These are phyloP conservation scores for Penicillium paneum DNA, from an alignment of 2,329 filamentous ascomycete genomes.

Conservation along the genomic window DNA sequence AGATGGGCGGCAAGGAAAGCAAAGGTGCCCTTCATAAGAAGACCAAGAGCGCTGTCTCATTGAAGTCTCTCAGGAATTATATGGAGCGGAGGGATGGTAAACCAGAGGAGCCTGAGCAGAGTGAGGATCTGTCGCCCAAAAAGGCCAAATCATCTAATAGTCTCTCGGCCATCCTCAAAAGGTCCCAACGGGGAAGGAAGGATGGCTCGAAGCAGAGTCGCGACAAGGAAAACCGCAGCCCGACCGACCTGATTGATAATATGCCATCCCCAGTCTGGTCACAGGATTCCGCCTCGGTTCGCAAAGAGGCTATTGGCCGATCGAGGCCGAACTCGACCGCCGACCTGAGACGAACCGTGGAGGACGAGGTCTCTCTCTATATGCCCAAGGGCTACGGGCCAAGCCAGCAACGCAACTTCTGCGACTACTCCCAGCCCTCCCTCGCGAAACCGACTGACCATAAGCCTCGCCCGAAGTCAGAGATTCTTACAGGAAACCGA, in stretches of 20 bases:
- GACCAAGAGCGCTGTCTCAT: slow-evolving; percentile 53
- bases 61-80: slow-evolving; percentile 48
- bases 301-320: slow-evolving; percentile 28
- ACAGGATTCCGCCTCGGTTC: slow-evolving; percentile 59
- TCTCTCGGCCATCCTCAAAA: slow-evolving; percentile 71
- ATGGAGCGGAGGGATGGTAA: slow-evolving; percentile 47
- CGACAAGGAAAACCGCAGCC: slow-evolving; percentile 80
- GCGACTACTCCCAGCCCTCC: slow-evolving; percentile 49
- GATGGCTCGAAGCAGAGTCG: slow-evolving; percentile 53
- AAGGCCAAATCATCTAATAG: slow-evolving; percentile 83
- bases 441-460: slow-evolving; percentile 39
- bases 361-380: slow-evolving; percentile 58
- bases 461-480: slow-evolving; percentile 53
- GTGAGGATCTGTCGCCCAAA: slow-evolving; percentile 49
- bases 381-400: slow-evolving; percentile 60
- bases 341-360: slow-evolving; percentile 44
- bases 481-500: slow-evolving; percentile 43
- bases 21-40: slow-evolving; percentile 49
- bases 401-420: slow-evolving; percentile 61
- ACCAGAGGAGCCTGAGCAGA: slow-evolving; percentile 33
- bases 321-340: slow-evolving; percentile 43
- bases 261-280: slow-evolving; percentile 72
- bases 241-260: slow-evolving; percentile 48
- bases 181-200: slow-evolving; percentile 66
- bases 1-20: slow-evolving; percentile 38